Base-by-base conservation (phyloP, 176 grass and related monocot species). In the Hordeum marinum region DNA sequence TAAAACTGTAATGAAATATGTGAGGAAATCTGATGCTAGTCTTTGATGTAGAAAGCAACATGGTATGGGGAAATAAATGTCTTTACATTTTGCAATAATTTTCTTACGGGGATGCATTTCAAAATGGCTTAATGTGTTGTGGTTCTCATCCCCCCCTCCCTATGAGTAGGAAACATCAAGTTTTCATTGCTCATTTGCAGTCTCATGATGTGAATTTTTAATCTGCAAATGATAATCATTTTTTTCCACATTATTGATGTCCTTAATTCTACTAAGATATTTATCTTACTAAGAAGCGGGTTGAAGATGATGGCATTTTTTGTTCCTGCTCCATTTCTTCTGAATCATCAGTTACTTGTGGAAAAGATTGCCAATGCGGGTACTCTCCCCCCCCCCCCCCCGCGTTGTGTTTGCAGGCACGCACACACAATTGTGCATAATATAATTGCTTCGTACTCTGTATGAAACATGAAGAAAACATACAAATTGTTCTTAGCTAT, bases 221-320 rank as follows among this genome's bases (percentile, higher is more conserved):
- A 79, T 27, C 54, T 46, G 34, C 57, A 29, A 7, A 27, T 48
- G 46, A 26, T 14, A 62, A 57, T 57, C 6, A 57, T 57, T 21
- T 21, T 55, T 57, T 57, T n/a, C n/a, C 54, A 57, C 54, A 50
- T 73, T 86, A 18, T 52, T 71, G 25, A 68, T 86, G 36, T 18
- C 83, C 92, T 86, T 91, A 85, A 86, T 79, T 83, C 40, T 86
- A 14, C 21, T 21, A 92, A 97, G 94, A 94, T 89, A 42, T 91
- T 42, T 94, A 94, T 86, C 84, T 89, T 40, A 94, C 84, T 80
- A 94, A 92, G 88, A 91, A 76, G 75, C 83, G 85, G 46, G 72
- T 93, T 82, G 93, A 98, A 78, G 96, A 98, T 88, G 91, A 98
- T 85, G 96, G 96, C 26, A 94, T 98, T 23, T 95, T 92, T 68